Conservation (phyloP, 192 early-diverging fungal genomes). For the Obelidium mucronatum region DNA sequence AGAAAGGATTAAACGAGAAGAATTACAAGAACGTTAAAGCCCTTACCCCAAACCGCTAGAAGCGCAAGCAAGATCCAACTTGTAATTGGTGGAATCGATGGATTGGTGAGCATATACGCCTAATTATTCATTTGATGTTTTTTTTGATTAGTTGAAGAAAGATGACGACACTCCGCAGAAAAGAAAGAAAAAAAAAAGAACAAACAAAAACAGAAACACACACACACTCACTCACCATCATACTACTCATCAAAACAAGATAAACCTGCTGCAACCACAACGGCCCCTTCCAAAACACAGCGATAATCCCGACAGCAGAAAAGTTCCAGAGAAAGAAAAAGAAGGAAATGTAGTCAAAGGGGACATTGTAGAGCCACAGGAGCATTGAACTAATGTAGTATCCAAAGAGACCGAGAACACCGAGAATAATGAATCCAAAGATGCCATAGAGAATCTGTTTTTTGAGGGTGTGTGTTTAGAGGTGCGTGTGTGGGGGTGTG, state of each 20-base stretch:
- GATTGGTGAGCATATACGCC: slow-evolving; percentile 72
- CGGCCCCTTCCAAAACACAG: slow-evolving; percentile 87
- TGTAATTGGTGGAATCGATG: slow-evolving; percentile 72
- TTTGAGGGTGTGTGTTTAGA: not conserved
- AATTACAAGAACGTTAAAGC: not conserved
- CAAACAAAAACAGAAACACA: no score
- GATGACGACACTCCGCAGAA: not conserved
- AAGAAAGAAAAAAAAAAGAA: not conserved
- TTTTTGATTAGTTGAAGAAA: not conserved
- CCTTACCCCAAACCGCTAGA: slow-evolving; percentile 83
- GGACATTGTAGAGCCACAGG: slow-evolving; percentile 50
- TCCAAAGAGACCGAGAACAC: slow-evolving; percentile 79
- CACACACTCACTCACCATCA: slow-evolving; percentile 86
- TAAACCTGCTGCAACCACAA: slow-evolving; percentile 78
- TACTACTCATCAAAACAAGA: slow-evolving; percentile 76
- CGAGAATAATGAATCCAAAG: slow-evolving; percentile 75
- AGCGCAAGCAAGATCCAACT: slow-evolving; percentile 85
- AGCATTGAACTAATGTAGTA: slow-evolving; percentile 62
- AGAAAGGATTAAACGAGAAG: not conserved
- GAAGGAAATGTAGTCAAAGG: slow-evolving; percentile 79
- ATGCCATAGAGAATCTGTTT: slow-evolving; percentile 72
- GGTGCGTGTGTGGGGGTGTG: not conserved
- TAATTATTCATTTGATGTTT: no score
- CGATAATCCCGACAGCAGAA: slow-evolving; percentile 67
- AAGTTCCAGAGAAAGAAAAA: slow-evolving; percentile 84